Evolutionary conservation across 352 stramenopile species (phyloP), one percentile per base, ranked within the genome.

Genomic region (Phytopythium oedochilum): DNA sequence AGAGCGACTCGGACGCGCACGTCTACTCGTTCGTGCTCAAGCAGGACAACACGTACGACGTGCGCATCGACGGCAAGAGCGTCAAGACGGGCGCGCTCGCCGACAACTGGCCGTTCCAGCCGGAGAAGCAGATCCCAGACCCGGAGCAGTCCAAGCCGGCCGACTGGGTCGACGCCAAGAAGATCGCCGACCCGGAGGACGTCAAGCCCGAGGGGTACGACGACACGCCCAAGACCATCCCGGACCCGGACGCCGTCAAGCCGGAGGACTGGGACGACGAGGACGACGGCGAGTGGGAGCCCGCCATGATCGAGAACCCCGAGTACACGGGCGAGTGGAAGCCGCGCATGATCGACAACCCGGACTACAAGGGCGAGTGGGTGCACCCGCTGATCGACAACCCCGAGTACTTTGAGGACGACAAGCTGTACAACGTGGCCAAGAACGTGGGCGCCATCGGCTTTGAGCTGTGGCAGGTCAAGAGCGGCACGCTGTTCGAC

Each of bases 381-480:
- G 89, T 87, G 47, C 96, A 98, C 70, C 96, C 96, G 25, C 72
- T 97, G 62, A 97, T 99, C 61, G 56, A 80, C 38, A 99, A 99
- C 81, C 96, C 97, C 12, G 93, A 99, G 29, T 99, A 98, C 73
- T 89, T 96, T 44, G 87, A 97, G 59, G 94, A 99, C 68, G 79
- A 95, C 17, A 78, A 89, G 31, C 80, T 99, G 67, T 93, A 98
- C 83, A 92, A 97, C 64, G 78, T 98, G 35, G 98, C 94, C 68
- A 98, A 98, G 69, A 73, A 89, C 69, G 97, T 97, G 39, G 97
- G 91, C 34, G 91, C 97, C 61, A 88, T 99, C 61, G 97, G 97
- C 55, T 99, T 99, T 63, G 97, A 99, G 84, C 85, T 99, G 35
- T 99, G 97, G 97, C 81, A 97, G 80, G 97, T 99, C 23, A 99